A percentile compares a stretch with the other conserved stretches of the same genome.
Evolutionary conservation across 768 basidiomycete species (phyloP).

Genomic region (Boletus barrowsii): DNA sequence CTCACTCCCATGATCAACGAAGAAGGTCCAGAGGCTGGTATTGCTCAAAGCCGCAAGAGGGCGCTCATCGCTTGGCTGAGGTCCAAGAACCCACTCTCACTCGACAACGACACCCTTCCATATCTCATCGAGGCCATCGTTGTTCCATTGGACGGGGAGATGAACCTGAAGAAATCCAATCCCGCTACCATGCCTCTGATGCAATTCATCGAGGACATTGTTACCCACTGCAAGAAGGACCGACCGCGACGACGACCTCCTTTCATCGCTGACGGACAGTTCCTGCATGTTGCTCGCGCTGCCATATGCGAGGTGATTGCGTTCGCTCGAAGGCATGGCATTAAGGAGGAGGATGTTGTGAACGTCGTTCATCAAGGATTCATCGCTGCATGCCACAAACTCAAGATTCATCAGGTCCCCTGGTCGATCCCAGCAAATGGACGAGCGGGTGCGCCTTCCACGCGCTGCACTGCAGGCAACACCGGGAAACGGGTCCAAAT

Average conservation of each 20-base stretch:
- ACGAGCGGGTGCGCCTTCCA: not conserved
- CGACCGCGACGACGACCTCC: not conserved
- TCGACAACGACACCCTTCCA: not conserved
- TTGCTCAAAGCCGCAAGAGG: not conserved
- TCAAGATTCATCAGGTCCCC: not conserved
- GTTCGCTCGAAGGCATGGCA: not conserved
- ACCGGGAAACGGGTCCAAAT: conserved; percentile 64
- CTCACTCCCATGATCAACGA: not conserved
- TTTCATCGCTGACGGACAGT: not conserved
- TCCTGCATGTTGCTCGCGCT: not conserved
- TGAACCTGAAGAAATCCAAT: not conserved
- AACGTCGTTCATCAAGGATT: not conserved
- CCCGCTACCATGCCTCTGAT: not conserved
- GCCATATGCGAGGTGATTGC: not conserved
- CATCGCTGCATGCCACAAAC: not conserved
- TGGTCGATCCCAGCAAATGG: not conserved
- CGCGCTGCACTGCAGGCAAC: conserved; percentile 48
- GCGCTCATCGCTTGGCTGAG: not conserved
- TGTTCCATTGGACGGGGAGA: not conserved
- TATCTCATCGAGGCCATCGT: not conserved
- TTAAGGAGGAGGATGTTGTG: not conserved
- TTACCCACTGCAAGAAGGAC: not conserved
- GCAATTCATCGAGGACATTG: not conserved
- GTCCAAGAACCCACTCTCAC: not conserved
- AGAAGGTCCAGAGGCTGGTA: not conserved